Conservation (phyloP, 1,139 yeast genomes). For the Hyphopichia khmerensis region DNA sequence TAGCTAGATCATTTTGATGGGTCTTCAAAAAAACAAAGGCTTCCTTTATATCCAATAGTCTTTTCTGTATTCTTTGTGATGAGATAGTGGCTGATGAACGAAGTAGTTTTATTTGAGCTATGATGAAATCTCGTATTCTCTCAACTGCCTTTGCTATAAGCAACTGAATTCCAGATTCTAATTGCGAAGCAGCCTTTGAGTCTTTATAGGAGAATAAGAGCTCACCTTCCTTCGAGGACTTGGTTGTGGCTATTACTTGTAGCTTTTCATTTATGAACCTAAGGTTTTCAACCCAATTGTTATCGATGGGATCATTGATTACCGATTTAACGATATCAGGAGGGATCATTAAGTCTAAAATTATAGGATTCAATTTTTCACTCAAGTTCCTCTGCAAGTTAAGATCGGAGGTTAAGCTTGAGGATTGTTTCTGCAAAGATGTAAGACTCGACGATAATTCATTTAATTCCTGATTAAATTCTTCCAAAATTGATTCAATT, state of each 20-base stretch:
- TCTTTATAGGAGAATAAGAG: constrained; percentile 19
- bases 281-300: constrained; percentile 60
- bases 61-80: constrained; percentile 74
- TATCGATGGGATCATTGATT: constrained; percentile 44
- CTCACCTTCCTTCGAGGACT: constrained; percentile 12
- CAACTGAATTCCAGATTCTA: constrained; percentile 38
- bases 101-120: constrained; percentile 60
- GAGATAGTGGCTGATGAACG: constrained; percentile 47
- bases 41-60: constrained; percentile 59
- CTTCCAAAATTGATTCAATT: constrained; percentile 38
- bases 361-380: constrained; percentile 63
- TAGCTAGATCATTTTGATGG: constrained; percentile 64
- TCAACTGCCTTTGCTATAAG: constrained; percentile 60
- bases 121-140: constrained; percentile 68
- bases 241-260: constrained; percentile 39
- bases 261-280: constrained; percentile 56
- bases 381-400: constrained; percentile 55
- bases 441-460: constrained; percentile 61
- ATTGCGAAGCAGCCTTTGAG: constrained; percentile 34
- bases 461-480: constrained; percentile 58
- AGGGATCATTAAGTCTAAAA: constrained; percentile 72
- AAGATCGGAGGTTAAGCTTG: constrained; percentile 33
- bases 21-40: constrained; percentile 54
- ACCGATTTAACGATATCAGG: constrained; percentile 60
- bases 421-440: constrained; percentile 53